These are phyloP conservation scores for Camelina hispida DNA, from an alignment of 345 rosid genomes.

Conservation along the genomic window DNA sequence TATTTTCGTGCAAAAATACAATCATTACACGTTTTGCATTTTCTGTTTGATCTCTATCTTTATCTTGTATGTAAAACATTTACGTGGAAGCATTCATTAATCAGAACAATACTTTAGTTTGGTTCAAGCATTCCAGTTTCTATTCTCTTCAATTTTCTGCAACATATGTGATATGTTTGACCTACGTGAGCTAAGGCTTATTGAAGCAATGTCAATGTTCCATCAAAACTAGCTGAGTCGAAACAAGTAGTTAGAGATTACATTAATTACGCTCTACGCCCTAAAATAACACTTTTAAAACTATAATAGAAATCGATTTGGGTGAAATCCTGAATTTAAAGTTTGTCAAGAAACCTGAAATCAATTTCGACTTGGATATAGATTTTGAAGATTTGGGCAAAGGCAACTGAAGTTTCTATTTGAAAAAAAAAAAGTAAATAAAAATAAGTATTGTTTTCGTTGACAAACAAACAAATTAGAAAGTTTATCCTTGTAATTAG, in stretches of 20 bases:
- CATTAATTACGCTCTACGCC: too few relatives aligned
- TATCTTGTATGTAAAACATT: background rate
- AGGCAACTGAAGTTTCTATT: background rate
- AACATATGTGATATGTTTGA: background rate
- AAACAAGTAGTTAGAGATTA: too few relatives aligned
- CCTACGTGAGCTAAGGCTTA: background rate
- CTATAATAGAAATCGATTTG: background rate
- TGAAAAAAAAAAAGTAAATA: too few relatives aligned
- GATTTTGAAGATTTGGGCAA: background rate
- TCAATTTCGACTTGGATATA: background rate
- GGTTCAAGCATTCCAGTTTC: background rate
- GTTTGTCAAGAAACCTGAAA: background rate
- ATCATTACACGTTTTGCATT: conserved; percentile 28
- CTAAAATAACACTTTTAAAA: too few relatives aligned
- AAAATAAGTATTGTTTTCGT: background rate
- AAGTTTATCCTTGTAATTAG: background rate
- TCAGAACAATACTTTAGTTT: background rate
- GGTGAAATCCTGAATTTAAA: background rate
- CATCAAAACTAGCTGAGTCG: background rate
- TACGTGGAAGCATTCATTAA: background rate
- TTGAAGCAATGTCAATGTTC: background rate
- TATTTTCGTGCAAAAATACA: conserved; percentile 25
- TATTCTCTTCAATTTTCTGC: background rate
- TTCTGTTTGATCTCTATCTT: background rate
- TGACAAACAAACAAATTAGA: background rate